Evolutionary conservation across 2,329 filamentous ascomycete species (phyloP), one percentile per base, ranked within the genome.

Genomic region (Fusarium lateritium): DNA sequence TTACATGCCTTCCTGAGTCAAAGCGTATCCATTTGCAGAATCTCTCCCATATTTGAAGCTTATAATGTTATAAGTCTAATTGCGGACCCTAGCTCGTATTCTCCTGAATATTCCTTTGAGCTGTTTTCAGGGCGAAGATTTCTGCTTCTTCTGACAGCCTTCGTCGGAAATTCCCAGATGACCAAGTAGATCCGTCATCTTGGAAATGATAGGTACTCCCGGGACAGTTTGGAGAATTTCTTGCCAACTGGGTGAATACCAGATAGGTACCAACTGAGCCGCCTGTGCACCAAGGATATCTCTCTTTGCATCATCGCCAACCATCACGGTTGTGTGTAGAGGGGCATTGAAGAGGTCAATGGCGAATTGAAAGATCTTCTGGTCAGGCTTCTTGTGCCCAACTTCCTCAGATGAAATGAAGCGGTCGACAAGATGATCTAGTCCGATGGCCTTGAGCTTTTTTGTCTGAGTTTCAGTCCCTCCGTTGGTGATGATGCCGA

Each of bases 361-460:
- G 2, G 56, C 64, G 17, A 42, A 51, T 21, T 45, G 34, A 13
- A 69, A 68, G 7, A 65, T 51, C 5, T 28, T n/a, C 0, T 5
- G 19, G 9, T 65, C 39, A 1, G 56, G 64, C 21, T 67, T 69
- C n/a, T 22, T 22, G 26, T 39, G 17, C 4, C 60, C 56, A 22
- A 31, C 31, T 36, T 67, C 59, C 31, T 69, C 49, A 1, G 56
- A 65, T 3, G 49, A 56, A 26, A 69, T 56, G 31, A 65, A 59
- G 7, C 50, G 36, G 14, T 62, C 53, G 17, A 46, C 3, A 2
- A 69, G 33, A 34, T 59, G 33, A 1, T 8, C 11, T 36, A 65
- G 28, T 3, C 54, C 64, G 3, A 65, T 68, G 2, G 44, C 51
- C 15, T 57, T 21, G 3, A 33, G 44, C 15, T 65, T 69, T 9